Percentiles rank a stretch among this genome's conserved stretches.
Evolutionary conservation across 2,329 filamentous ascomycete species (phyloP).

Genomic region (Exophiala viscosa): DNA sequence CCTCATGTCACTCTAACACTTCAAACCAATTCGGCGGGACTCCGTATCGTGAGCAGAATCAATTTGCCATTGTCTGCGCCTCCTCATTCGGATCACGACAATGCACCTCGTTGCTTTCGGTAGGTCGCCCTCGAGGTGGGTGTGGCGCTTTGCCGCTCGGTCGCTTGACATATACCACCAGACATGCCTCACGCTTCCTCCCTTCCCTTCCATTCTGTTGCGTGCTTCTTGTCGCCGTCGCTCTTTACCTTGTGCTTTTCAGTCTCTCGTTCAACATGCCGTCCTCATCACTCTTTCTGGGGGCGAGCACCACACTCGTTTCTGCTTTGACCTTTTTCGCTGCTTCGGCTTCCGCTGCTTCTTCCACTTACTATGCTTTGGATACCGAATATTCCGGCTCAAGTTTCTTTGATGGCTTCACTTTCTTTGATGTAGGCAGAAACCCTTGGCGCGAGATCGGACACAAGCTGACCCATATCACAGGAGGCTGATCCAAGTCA

Average conservation of each 20-base stretch:
- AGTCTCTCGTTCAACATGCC: conserved; percentile 28
- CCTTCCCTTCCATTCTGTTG: conserved; percentile 9
- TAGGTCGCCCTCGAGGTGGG: too few species aligned
- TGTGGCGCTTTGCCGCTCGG: background rate
- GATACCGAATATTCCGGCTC: conserved; percentile 42
- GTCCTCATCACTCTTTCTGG: conserved; percentile 30
- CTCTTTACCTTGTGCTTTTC: conserved; percentile 3
- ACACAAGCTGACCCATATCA: conserved; percentile 1
- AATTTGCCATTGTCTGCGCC: too few species aligned
- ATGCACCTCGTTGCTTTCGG: too few species aligned
- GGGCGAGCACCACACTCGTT: conserved; percentile 29
- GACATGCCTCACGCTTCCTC: background rate
- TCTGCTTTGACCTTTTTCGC: conserved; percentile 27
- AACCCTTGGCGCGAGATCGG: background rate
- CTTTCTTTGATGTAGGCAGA: conserved; percentile 39
- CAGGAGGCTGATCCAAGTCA: conserved; percentile 43
- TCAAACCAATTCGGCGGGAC: background rate
- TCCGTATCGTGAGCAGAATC: background rate
- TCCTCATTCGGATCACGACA: too few species aligned
- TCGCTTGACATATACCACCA: background rate
- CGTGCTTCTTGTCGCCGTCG: conserved; percentile 13
- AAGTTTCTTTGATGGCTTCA: conserved; percentile 50
- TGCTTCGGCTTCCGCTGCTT: conserved; percentile 15
- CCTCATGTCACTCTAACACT: background rate
- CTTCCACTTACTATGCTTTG: conserved; percentile 28